Evolutionary conservation across 768 basidiomycete species (phyloP).

Genomic region (Tricholoma sp.): DNA sequence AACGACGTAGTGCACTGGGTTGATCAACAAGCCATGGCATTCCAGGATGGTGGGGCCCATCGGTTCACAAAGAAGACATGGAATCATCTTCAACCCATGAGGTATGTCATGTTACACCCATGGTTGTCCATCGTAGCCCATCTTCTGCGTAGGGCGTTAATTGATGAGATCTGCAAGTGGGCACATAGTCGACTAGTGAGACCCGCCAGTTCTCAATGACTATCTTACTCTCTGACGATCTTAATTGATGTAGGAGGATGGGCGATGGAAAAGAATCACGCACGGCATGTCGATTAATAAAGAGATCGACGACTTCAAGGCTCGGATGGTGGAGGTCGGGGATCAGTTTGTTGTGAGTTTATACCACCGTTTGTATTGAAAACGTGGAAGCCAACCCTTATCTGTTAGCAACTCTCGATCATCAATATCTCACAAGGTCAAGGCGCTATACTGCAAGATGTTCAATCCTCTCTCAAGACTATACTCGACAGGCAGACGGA

Average conservation of each 20-base stretch:
- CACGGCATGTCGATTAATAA: conserved; percentile 2
- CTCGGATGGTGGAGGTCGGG: conserved; percentile 2
- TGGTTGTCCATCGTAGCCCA: neutral
- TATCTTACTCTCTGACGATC: neutral
- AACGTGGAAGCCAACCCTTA: neutral
- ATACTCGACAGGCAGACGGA: neutral
- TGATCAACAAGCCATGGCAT: conserved; percentile 1
- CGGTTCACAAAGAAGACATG: conserved; percentile 6
- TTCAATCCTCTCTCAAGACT: neutral
- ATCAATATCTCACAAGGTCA: conserved; percentile 8
- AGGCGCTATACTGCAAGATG: conserved; percentile 6
- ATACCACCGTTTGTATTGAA: neutral
- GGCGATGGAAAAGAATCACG: neutral
- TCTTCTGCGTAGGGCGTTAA: conserved; percentile 3
- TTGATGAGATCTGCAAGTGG: conserved; percentile 13
- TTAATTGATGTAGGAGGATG: neutral
- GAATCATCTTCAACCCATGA: conserved; percentile 4
- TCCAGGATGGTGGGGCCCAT: neutral
- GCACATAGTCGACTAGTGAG: conserved; percentile 6
- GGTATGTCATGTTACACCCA: neutral
- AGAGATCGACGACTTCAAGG: conserved; percentile 11
- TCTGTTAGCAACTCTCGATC: conserved; percentile 10
- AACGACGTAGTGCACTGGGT: conserved; percentile 9
- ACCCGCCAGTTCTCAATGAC: neutral
- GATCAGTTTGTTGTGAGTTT: conserved; percentile 7